Percentiles rank a stretch among this genome's conserved stretches.
These are phyloP conservation scores for Aeminium ludgeri DNA, from an alignment of 495 filamentous ascomycete genomes.

Conservation along the genomic window DNA sequence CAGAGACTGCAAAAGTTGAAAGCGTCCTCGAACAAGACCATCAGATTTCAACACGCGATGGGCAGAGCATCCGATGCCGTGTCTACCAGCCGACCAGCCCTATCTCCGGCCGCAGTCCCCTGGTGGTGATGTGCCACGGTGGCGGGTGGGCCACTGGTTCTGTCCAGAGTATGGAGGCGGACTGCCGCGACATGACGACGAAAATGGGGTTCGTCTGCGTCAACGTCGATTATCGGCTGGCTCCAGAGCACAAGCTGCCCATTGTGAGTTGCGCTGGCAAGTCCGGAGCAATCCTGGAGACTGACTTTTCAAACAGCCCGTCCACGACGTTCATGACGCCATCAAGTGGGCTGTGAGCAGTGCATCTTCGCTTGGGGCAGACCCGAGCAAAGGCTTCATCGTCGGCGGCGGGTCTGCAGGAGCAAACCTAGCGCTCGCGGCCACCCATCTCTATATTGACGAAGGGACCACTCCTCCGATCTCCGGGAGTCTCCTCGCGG, in stretches of 20 bases:
- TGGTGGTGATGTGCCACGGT: constrained; percentile 17
- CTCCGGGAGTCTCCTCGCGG: constrained; percentile 30
- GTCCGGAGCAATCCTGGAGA: background rate
- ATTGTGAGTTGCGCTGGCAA: background rate
- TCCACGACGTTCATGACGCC: constrained; percentile 34
- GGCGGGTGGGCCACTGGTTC: constrained; percentile 13
- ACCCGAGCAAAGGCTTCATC: constrained; percentile 31
- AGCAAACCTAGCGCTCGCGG: constrained; percentile 29
- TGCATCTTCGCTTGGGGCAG: constrained; percentile 23
- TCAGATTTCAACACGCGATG: constrained; percentile 16
- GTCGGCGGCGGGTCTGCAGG: constrained; percentile 35
- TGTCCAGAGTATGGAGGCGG: constrained; percentile 16
- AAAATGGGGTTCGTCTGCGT: constrained; percentile 23
- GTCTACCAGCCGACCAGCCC: constrained; percentile 10
- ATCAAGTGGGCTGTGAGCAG: constrained; percentile 32
- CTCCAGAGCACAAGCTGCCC: background rate
- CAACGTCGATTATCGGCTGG: constrained; percentile 31
- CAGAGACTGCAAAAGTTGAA: constrained; percentile 2
- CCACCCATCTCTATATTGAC: constrained; percentile 28
- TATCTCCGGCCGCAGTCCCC: constrained; percentile 12
- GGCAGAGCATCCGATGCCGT: constrained; percentile 11
- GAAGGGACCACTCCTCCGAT: constrained; percentile 28
- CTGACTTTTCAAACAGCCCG: constrained; percentile 31
- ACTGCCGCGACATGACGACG: constrained; percentile 6
- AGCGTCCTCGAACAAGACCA: constrained; percentile 16